Evolutionary conservation across 2,329 filamentous ascomycete species (phyloP), one percentile per base, ranked within the genome.

Genomic region (Lecanicillium sp.): DNA sequence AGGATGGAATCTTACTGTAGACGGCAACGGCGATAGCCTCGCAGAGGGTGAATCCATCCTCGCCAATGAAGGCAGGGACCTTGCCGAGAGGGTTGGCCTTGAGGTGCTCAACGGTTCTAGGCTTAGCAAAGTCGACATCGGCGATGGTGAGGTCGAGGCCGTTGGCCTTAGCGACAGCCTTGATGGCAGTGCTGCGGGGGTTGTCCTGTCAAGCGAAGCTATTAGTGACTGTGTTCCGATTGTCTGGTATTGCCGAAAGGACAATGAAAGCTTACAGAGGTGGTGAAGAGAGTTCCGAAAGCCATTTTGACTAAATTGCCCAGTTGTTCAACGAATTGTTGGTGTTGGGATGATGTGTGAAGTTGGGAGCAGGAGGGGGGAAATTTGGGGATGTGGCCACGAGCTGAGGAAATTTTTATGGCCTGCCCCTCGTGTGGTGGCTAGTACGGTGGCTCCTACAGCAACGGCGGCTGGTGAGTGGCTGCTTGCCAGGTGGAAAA

Each of bases 241-340:
- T 32, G 40, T 42, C 38, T 37, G 27, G 42, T 43, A 47, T 48
- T 39, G 15, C 43, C 37, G 44, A 44, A 43, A 38, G 49, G 41
- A 46, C 27, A 14, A 42, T n/a, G 9, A n/a, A 17, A 44, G 36
- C 66, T 55, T 81, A 94, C 90, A 71, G 78, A 64, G 67, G 77
- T 79, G 64, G 84, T 85, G 80, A 92, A 97, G 61, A 98, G 80
- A 77, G 94, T 98, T 73, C 92, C 92, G 79, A 98, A 97, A 64
- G 86, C 77, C 84, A 94, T 94, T 66, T 77, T 87, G 72, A 64
- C 59, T 60, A 56, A 51, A 48, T 48, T 44, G 53, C 43, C 42
- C 40, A 32, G 49, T 48, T 46, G 52, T 40, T 42, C 38, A 39
- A 49, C 45, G 47, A 44, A 45, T 48, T 41, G 41, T 40, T 49